Evolutionary conservation across 345 rosid genomes (phyloP).

Genomic region (Hevea brasiliensis): DNA sequence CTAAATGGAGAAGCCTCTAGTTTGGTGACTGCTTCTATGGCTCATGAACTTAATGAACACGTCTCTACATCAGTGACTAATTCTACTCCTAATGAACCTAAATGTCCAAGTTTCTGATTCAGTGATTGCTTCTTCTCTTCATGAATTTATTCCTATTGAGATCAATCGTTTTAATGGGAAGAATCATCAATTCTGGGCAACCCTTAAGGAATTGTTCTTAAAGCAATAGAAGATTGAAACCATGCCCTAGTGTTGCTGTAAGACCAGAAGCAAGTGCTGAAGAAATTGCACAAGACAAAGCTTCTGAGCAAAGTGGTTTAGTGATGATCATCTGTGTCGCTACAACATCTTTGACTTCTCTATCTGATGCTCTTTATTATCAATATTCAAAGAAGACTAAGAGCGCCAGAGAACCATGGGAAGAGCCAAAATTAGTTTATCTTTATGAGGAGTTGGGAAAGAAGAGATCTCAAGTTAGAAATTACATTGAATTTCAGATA

Average conservation of each 20-base stretch:
- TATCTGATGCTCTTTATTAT: conserved; percentile 65
- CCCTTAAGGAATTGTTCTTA: conserved; percentile 57
- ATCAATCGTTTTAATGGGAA: conserved; percentile 72
- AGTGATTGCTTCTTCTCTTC: conserved; percentile 27
- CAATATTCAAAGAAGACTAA: conserved; percentile 48
- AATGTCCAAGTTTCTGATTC: conserved; percentile 25
- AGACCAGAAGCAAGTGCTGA: conserved; percentile 32
- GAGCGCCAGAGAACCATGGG: conserved; percentile 83
- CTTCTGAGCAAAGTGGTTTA: conserved; percentile 48
- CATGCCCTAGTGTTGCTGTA: conserved; percentile 37
- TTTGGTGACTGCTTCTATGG: background rate
- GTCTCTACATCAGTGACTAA: background rate
- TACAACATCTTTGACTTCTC: conserved; percentile 58
- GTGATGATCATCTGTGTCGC: conserved; percentile 66
- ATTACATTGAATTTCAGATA: conserved; percentile 72
- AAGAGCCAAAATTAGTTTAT: conserved; percentile 65
- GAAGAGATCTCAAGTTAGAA: conserved; percentile 65
- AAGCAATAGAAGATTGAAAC: conserved; percentile 63
- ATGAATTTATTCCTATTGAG: conserved; percentile 40
- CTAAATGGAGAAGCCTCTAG: conserved; percentile 4
- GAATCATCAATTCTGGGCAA: conserved; percentile 61
- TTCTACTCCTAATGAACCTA: conserved; percentile 4
- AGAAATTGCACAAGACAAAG: conserved; percentile 38
- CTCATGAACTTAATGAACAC: conserved; percentile 3
- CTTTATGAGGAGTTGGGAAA: conserved; percentile 59